Evolutionary conservation across 352 stramenopile genomes (phyloP), one percentile per base, ranked within the genome.

Genomic region (Thraustochytrium sp.): DNA sequence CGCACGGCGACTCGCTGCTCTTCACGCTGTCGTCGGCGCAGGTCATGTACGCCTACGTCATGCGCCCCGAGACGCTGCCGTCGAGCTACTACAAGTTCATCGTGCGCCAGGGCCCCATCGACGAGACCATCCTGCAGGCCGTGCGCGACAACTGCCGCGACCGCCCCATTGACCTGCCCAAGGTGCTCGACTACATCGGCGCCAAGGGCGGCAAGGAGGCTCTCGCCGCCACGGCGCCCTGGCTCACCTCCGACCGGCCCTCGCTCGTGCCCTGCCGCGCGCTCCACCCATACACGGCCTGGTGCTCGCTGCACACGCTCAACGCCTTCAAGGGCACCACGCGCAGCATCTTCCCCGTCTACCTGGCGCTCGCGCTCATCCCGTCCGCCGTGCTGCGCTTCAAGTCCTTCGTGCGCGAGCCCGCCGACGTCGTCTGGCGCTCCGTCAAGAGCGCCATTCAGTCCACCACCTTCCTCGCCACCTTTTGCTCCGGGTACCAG

Each of bases 1-100:
- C 87, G 42, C 92, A 93, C 72, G 92, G 92, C 54, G 92, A 94
- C 82, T 82, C 87, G 55, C 86, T 95, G 56, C 87, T 95, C 9
- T 95, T 95, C 76, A 90, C 77, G 21, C 62, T 95, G 23, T 76
- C 75, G 8, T 76, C 55, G 40, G 75, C 75, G 13, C 75, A 84
- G 21, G 64, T 84, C 29, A 84, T 84, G 63, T 84, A 84, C 36
- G 76, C 76, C 9, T 84, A 84, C 21, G 76, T 84, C 18, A 84
- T 84, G 76, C 38, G 76, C 9, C 76, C 76, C 13, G 76, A 84
- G 37, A 83, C 76, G 1, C 44, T 84, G n/a, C 59, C 56, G n/a
- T 5, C 31, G 21, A 84, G 59, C 38, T 84, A 84, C 46, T 84
- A 84, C 64, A 83, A 84, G n/a, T 84, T 84, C 18, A 84, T 84